These are phyloP conservation scores for Beta vulgaris DNA, from an alignment of 148 eudicot species.

Conservation along the genomic window DNA sequence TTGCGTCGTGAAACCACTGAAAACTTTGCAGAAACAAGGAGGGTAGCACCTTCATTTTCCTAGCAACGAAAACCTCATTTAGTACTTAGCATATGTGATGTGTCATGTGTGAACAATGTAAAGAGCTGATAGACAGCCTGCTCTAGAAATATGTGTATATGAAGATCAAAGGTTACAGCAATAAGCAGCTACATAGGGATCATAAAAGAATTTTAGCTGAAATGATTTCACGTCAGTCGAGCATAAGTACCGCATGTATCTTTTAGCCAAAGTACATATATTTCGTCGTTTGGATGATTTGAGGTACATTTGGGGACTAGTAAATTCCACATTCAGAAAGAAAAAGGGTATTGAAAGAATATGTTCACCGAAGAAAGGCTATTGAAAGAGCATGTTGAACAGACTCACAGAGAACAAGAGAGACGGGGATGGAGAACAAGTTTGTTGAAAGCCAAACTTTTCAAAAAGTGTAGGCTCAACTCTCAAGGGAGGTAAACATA, in stretches of 20 bases:
- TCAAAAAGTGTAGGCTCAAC: too few relatives aligned
- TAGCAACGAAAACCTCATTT: conserved; percentile 25
- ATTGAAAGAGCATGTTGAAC: too few relatives aligned
- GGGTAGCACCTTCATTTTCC: conserved; percentile 95
- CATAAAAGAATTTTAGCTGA: neutral
- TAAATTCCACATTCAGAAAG: too few relatives aligned
- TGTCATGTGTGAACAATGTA: neutral
- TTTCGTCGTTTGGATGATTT: neutral
- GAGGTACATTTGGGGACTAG: neutral
- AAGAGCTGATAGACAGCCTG: neutral
- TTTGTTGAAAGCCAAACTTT: too few relatives aligned
- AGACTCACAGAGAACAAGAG: too few relatives aligned
- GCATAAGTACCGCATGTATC: neutral
- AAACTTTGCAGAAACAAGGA: conserved; percentile 83
- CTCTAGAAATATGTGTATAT: neutral
- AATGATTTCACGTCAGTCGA: neutral
- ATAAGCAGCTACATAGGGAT: neutral
- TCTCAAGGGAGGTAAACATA: neutral
- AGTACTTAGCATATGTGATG: neutral
- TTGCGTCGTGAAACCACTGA: conserved; percentile 69
- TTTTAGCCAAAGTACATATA: neutral
- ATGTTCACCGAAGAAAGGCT: too few relatives aligned
- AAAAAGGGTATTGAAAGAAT: too few relatives aligned
- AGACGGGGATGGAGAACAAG: too few relatives aligned
- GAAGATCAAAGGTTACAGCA: neutral